A percentile compares a stretch with the other conserved stretches of the same genome.
phyloP scores from a whole-genome alignment of 768 basidiomycete genomes.

The Pulveroboletus sp. region DNA sequence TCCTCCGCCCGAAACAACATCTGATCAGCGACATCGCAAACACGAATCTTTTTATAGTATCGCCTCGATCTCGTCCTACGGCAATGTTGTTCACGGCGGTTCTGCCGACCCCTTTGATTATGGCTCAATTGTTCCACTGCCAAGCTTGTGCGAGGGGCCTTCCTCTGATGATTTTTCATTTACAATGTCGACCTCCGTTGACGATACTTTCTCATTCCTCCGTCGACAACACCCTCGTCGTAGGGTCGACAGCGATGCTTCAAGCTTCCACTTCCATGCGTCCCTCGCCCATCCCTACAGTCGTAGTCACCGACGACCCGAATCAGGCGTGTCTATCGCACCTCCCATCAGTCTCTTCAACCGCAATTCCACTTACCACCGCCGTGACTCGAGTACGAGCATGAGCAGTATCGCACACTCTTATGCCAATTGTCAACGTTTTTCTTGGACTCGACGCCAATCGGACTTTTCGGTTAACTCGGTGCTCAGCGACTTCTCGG shows the following conservation, averaged over 20 bases:
- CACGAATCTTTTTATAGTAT: slow-evolving; percentile 68
- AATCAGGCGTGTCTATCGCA: slow-evolving; percentile 54
- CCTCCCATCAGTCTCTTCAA: slow-evolving; percentile 75
- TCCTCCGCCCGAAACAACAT: slow-evolving; percentile 42
- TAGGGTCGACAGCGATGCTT: slow-evolving; percentile 71
- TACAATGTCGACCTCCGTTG: slow-evolving; percentile 49
- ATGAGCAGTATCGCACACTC: slow-evolving; percentile 53
- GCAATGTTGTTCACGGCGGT: slow-evolving; percentile 59
- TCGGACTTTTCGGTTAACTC: slow-evolving; percentile 63
- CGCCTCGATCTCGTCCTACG: slow-evolving; percentile 77
- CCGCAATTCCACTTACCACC: slow-evolving; percentile 50
- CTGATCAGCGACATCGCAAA: slow-evolving; percentile 37
- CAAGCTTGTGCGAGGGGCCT: slow-evolving; percentile 50
- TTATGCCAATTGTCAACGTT: slow-evolving; percentile 51
- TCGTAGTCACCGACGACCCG: slow-evolving; percentile 55
- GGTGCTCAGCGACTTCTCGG: slow-evolving; percentile 57
- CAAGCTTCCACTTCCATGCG: slow-evolving; percentile 65
- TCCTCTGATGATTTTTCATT: slow-evolving; percentile 56
- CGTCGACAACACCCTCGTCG: slow-evolving; percentile 35
- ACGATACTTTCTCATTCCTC: slow-evolving; percentile 72
- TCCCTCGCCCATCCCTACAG: slow-evolving; percentile 31
- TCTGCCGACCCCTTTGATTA: slow-evolving; percentile 72
- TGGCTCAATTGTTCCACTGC: slow-evolving; percentile 32
- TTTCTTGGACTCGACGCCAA: slow-evolving; percentile 56
- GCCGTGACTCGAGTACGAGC: slow-evolving; percentile 57